phyloP scores from a whole-genome alignment of 768 basidiomycete species.

The Russula ochroleuca region DNA sequence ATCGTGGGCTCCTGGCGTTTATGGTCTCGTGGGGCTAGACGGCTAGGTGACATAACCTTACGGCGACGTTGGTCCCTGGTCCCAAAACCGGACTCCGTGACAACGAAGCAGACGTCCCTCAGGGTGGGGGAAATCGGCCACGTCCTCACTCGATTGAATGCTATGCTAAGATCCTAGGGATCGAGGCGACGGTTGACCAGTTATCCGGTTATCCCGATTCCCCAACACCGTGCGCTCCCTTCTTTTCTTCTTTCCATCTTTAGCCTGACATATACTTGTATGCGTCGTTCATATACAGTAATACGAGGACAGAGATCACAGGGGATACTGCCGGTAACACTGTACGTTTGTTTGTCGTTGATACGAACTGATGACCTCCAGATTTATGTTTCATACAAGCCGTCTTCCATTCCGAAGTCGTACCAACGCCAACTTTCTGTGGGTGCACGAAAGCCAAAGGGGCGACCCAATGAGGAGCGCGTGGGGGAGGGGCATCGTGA shows the following conservation, averaged over 20 bases:
- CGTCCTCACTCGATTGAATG: background rate
- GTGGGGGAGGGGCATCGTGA: slow-evolving; percentile 7
- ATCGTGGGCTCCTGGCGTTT: slow-evolving; percentile 17
- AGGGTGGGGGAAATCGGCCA: slow-evolving; percentile 7
- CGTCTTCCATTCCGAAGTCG: background rate
- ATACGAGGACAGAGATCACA: no score
- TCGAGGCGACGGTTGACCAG: background rate
- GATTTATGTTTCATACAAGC: slow-evolving; percentile 13
- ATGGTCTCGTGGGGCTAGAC: slow-evolving; percentile 21
- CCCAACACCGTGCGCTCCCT: no score
- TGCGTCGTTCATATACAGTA: no score
- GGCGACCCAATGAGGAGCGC: slow-evolving; percentile 16
- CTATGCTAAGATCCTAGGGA: background rate
- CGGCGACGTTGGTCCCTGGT: slow-evolving; percentile 20
- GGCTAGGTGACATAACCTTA: slow-evolving; percentile 5
- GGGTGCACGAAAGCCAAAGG: background rate
- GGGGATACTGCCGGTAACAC: slow-evolving; percentile 3
- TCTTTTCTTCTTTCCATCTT: no score
- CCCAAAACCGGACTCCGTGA: background rate
- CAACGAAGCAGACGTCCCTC: slow-evolving; percentile 7
- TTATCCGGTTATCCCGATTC: no score
- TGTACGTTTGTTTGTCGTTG: no score
- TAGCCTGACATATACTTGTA: no score
- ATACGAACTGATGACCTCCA: background rate
- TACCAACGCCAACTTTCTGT: background rate